phyloP scores from a whole-genome alignment of 345 rosid species.

The Nephelium lappaceum region DNA sequence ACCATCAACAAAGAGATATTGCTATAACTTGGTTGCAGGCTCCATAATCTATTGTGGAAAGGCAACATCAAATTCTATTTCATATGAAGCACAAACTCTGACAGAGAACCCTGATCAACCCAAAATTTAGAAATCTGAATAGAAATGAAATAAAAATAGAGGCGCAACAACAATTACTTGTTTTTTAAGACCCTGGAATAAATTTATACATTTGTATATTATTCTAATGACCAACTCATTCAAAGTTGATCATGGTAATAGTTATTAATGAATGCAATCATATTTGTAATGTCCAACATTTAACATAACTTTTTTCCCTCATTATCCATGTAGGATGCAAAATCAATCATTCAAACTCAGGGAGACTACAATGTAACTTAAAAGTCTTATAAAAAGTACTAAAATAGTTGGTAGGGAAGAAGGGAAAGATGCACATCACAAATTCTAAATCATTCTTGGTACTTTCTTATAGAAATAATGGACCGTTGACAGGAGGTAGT shows the following conservation, averaged over 20 bases:
- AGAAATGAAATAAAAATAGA: background rate
- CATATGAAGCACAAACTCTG: background rate
- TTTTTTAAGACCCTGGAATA: background rate
- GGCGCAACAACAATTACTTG: background rate
- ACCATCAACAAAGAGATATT: slow-evolving; percentile 1
- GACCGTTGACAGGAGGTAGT: background rate
- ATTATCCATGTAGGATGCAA: background rate
- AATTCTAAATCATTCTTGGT: background rate
- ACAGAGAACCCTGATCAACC: background rate
- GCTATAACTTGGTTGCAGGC: background rate
- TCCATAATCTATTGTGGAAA: background rate
- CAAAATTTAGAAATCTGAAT: background rate
- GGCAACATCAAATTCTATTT: background rate
- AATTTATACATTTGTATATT: background rate
- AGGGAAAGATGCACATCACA: slow-evolving; percentile 4
- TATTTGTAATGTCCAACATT: background rate
- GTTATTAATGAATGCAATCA: background rate
- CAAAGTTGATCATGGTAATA: background rate
- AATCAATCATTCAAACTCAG: background rate
- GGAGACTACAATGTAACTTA: background rate
- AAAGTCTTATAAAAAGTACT: background rate
- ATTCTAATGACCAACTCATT: background rate
- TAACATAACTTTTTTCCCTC: background rate
- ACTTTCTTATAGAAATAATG: background rate
- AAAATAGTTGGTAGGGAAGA: no score